These are phyloP conservation scores for Starmerella stigmatis DNA, from an alignment of 805 yeast species.

Conservation along the genomic window DNA sequence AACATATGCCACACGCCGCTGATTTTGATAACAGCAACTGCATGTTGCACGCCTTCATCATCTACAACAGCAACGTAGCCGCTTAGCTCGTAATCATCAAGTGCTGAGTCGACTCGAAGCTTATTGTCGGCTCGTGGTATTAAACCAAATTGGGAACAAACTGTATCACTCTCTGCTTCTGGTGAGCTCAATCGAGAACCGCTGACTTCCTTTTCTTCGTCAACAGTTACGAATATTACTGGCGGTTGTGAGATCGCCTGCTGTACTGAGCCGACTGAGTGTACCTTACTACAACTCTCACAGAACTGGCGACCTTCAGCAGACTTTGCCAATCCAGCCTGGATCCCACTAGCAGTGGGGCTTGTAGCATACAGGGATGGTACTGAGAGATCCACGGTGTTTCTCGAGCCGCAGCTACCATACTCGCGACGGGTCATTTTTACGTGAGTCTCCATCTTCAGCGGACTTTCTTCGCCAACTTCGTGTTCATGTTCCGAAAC, in stretches of 20 bases:
- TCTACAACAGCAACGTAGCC: constrained; percentile 33
- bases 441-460: not conserved
- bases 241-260: constrained; percentile 49
- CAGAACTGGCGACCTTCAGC: constrained; percentile 34
- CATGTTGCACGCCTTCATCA: constrained; percentile 28
- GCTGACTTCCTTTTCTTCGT: not conserved
- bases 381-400: constrained; percentile 1
- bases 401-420: constrained; percentile 21
- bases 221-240: constrained; percentile 33
- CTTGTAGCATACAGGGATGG: constrained; percentile 12
- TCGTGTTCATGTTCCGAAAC: constrained; percentile 9
- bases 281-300: constrained; percentile 42
- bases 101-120: not conserved
- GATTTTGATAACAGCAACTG: constrained; percentile 30
- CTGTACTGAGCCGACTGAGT: constrained; percentile 40
- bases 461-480: constrained; percentile 6
- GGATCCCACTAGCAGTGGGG: constrained; percentile 15
- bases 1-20: constrained; percentile 58
- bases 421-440: constrained; percentile 8
- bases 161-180: not conserved
- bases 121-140: constrained; percentile 14
- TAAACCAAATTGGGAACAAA: constrained; percentile 5
- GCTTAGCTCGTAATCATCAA: constrained; percentile 25
- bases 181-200: too few species aligned
- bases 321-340: constrained; percentile 20